Evolutionary conservation across 73 alveolate species (phyloP).

Genomic region (Tetrahymena thermophila): DNA sequence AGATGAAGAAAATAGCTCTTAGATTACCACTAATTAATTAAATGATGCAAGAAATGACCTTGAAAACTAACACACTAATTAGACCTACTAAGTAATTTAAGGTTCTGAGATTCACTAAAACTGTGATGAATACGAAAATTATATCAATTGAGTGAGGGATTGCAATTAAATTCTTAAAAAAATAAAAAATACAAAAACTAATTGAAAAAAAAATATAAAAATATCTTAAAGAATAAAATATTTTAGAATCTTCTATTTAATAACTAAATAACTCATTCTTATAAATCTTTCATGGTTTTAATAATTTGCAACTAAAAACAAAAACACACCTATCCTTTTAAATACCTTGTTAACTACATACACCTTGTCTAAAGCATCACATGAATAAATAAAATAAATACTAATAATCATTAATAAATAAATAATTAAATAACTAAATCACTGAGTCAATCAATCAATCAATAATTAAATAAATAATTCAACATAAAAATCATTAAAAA

Average conservation of each 20-base stretch:
- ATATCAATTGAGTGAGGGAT: neutral
- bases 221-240: neutral
- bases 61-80: neutral
- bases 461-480: neutral
- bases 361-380: neutral
- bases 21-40: constrained; percentile 3
- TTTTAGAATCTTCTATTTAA: neutral
- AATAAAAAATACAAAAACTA: too few relatives aligned
- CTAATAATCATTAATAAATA: neutral
- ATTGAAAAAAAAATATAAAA: too few relatives aligned
- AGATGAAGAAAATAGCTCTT: constrained; percentile 4
- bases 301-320: neutral
- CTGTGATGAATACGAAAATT: neutral
- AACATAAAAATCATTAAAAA: neutral
- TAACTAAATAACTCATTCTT: neutral
- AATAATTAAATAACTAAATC: neutral
- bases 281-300: neutral
- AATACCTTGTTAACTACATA: neutral
- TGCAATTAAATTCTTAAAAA: too few relatives aligned
- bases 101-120: neutral
- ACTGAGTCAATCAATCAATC: neutral
- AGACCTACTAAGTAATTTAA: neutral
- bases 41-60: neutral
- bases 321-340: neutral
- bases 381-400: too few relatives aligned